phyloP scores from a whole-genome alignment of 1,139 yeast genomes.

The Scheffersomyces illinoinensis region DNA sequence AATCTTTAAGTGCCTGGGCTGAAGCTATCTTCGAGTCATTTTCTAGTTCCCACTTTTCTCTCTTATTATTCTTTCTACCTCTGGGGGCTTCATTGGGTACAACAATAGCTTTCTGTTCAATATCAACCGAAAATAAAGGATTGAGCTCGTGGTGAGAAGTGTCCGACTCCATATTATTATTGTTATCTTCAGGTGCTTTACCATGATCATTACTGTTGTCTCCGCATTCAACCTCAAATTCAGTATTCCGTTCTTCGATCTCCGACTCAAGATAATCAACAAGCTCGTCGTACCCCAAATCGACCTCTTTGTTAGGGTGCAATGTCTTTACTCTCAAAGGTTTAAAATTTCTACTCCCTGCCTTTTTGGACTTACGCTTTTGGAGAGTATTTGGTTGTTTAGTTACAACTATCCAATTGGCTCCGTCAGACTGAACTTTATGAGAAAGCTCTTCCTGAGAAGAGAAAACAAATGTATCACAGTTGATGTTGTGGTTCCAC shows the following conservation, averaged over 20 bases:
- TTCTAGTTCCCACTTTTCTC: constrained; percentile 79
- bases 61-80: constrained; percentile 63
- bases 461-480: constrained; percentile 59
- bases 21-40: constrained; percentile 70
- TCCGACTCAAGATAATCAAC: constrained; percentile 50
- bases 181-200: constrained; percentile 3
- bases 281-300: constrained; percentile 69
- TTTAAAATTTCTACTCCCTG: constrained; percentile 46
- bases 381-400: constrained; percentile 51
- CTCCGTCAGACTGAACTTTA: constrained; percentile 67
- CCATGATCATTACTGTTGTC: constrained; percentile 2
- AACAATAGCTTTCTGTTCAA: constrained; percentile 58
- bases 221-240: constrained; percentile 3
- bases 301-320: constrained; percentile 60
- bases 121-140: constrained; percentile 39
- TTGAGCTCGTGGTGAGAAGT: constrained; percentile 9
- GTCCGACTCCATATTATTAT: constrained; percentile 9
- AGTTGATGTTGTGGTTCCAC: constrained; percentile 72
- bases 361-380: constrained; percentile 38
- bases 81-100: constrained; percentile 74
- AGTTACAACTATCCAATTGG: constrained; percentile 71
- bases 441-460: constrained; percentile 69
- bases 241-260: constrained; percentile 25
- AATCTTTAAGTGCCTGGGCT: constrained; percentile 49
- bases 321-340: constrained; percentile 73